Base-by-base conservation (phyloP, 108 stramenopile species). In the Stephanodiscus minutulus region DNA sequence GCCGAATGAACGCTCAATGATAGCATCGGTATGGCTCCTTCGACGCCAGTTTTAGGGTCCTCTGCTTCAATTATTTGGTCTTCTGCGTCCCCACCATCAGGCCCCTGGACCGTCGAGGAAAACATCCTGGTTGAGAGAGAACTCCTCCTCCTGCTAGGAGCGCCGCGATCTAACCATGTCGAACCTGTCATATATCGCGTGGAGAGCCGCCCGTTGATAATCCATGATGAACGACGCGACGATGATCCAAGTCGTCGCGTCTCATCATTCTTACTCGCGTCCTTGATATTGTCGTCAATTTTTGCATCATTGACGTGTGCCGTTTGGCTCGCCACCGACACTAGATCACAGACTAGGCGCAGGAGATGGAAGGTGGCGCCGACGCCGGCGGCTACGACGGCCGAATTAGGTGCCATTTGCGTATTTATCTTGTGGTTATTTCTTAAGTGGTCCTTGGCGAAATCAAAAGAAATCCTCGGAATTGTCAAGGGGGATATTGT, bases 341-440 rank as follows among this genome's bases (percentile, higher is more conserved):
- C 81, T 7, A 85, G 54, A 81, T 89, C 92, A 49, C 86, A 68
- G 53, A 81, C 81, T 28, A 93, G 49, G 6, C 92, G 89, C 64
- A 89, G 37, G 50, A 93, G 78, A 54, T 85, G 79, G 62, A 91
- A 70, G 33, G 88, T 90, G 52, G 82, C 76, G 17, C 81, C 81
- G 49, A 79, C 67, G 35, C 84, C 83, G 5, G 83, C 66, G 39
- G 77, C 77, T 6, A 79, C 61, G 39, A 67, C 43, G 55, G 70
- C 65, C 8, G 77, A 79, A 65, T 72, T 71, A 6, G 70, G 64
- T 9, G 65, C 56, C 64, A 59, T 56, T 55, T 35, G 35, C n/a
- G n/a, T n/a, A n/a, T n/a, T n/a, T n/a, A n/a, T n/a, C n/a, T n/a
- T n/a, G n/a, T n/a, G n/a, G n/a, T n/a, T n/a, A n/a, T n/a, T n/a